Evolutionary conservation across 2,329 filamentous ascomycete genomes (phyloP), one percentile per base, ranked within the genome.

Genomic region (Colletotrichum agaves): DNA sequence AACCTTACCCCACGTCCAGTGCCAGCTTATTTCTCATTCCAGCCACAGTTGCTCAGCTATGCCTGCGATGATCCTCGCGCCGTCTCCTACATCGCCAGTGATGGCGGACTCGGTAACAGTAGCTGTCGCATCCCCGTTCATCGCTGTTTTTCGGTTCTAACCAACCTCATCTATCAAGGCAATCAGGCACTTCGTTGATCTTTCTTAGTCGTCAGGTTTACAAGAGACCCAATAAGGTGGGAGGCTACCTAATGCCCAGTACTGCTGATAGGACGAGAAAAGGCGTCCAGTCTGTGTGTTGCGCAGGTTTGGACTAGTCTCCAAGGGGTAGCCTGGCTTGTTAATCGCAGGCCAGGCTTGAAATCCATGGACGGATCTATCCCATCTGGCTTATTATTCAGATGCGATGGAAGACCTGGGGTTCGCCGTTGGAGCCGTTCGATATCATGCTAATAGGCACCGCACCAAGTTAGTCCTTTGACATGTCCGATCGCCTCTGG

Each of bases 1-100:
- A 67, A 67, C 57, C 63, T 69, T 67, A 67, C 66, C 66, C 66
- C 66, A 69, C 62, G 66, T 68, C 61, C 53, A 55, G 37, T 63
- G 60, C 27, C 60, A 69, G 63, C 63, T 67, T 66, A 44, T 52
- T 69, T 67, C 66, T 63, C 47, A 57, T 69, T 62, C 46, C 15
- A 69, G 53, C 47, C 41, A 47, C 53, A 65, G 55, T 53, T 65
- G 61, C 35, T 50, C 39, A 60, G 33, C 44, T 43, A 68, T 65
- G 65, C 65, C 65, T 68, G 65, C 17, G 65, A 55, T 68, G 65
- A 68, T 68, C 65, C 47, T 68, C 47, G 46, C 61, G 41, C 39
- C 53, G 46, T 64, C 46, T 57, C 56, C 53, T 65, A 53, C 61
- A 53, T 62, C 53, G 41, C 31, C 41, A 64, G 37, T 58, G 39